Percentiles rank a stretch among this genome's conserved stretches.
Conservation (phyloP, 1,284 basidiomycete genomes). For the Stereum hirsutum region DNA sequence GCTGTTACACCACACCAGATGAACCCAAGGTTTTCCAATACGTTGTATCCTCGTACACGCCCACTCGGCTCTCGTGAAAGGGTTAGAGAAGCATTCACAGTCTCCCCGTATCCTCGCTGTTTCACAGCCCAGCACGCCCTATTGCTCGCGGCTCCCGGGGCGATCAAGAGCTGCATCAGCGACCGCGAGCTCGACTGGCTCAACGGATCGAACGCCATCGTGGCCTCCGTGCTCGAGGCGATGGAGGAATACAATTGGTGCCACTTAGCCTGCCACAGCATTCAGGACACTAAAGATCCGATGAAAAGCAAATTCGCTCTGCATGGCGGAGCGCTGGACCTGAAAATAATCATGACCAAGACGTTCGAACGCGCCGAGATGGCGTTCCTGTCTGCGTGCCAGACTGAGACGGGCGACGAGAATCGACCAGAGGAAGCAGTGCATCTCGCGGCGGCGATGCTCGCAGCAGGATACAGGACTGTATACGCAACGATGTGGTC, state of each 20-base stretch:
- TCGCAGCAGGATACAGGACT: slow-evolving; percentile 14
- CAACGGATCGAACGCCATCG: too few relatives aligned
- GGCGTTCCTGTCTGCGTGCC: slow-evolving; percentile 4
- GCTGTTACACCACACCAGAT: slow-evolving; percentile 7
- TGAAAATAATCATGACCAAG: background rate
- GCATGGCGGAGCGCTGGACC: background rate
- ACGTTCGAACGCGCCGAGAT: background rate
- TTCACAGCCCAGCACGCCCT: too few relatives aligned
- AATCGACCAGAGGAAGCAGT: slow-evolving; percentile 3
- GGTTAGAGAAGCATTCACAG: too few relatives aligned
- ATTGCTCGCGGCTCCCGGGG: too few relatives aligned
- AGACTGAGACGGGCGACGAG: slow-evolving; percentile 2
- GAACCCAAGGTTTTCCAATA: slow-evolving; percentile 7
- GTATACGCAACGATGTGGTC: slow-evolving; percentile 18
- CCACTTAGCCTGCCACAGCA: slow-evolving; percentile 2
- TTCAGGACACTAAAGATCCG: background rate
- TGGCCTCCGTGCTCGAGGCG: too few relatives aligned
- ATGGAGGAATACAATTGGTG: too few relatives aligned
- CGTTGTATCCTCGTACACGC: slow-evolving; percentile 16
- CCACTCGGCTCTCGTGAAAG: slow-evolving; percentile 9
- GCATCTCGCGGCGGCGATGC: slow-evolving; percentile 19
- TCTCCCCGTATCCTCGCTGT: too few relatives aligned
- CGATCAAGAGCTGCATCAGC: too few relatives aligned
- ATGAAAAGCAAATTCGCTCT: slow-evolving; percentile 1
- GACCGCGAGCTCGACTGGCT: too few relatives aligned